Base-by-base conservation (phyloP, 805 yeast species). In the Wickerhamomyces mucosus region DNA sequence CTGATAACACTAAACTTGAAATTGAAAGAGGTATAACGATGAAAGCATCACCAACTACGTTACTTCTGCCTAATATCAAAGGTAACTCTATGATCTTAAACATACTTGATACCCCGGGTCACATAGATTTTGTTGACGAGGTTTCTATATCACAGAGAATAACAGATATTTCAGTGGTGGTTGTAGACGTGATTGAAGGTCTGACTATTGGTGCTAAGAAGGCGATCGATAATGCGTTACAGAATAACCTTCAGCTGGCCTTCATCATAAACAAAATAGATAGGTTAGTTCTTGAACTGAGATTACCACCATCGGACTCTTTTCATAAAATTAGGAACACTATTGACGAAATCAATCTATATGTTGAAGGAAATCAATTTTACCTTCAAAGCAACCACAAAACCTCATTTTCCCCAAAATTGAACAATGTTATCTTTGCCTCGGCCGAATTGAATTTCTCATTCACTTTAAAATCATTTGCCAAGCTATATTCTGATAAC, bases 101-200 rank as follows among this genome's bases (percentile, higher is more conserved):
- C 46, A 39, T 88, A 1, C 41, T 85, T 1, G 99, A 94, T 46
- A 63, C 95, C 0, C 99, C 99, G 0, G 99, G 99, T 0, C 97
- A 92, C 54, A 69, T 72, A 0, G 78, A 85, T 47, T 92, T 92
- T 47, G 57, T 64, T 18, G 96, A 85, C 48, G 96, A 92, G 43
- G 56, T 73, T 4, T 65, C 72, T 0, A 65, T 71, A 0, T 68
- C 81, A 0, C 52, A 76, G 8, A 53, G 71, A 15, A 60, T 77
- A 0, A 67, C 69, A 0, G 96, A 92, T 40, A 72, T 78, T 3
- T 72, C 72, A 0, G 57, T 78, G 0, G 52, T 86, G 2, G 81
- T 84, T 1, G 63, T 89, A n/a, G 98, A 92, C 51, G 77, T 68
- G 1, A 77, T 85, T 2, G 96, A 89, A 51, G 96, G 97, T 0